Percentiles rank a stretch among this genome's conserved stretches.
phyloP scores from a whole-genome alignment of 768 basidiomycete species.

The Ramaria rubella region DNA sequence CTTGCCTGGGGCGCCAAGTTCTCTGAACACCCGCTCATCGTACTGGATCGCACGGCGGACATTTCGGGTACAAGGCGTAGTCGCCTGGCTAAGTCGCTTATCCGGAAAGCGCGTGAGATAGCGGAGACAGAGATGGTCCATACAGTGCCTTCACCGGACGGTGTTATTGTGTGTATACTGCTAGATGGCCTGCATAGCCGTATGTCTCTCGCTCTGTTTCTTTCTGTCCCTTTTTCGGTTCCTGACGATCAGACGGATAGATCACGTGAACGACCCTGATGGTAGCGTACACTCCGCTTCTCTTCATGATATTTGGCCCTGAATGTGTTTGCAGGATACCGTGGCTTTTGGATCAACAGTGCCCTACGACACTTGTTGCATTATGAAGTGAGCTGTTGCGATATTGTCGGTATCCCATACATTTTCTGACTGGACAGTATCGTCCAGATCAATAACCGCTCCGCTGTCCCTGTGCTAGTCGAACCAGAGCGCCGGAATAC shows the following conservation, averaged over 20 bases:
- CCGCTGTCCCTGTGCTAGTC: constrained; percentile 63
- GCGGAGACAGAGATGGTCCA: constrained; percentile 85
- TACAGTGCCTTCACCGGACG: constrained; percentile 69
- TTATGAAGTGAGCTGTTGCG: constrained; percentile 47
- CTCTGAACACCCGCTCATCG: constrained; percentile 81
- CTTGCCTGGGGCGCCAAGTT: constrained; percentile 92
- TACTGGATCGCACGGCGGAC: constrained; percentile 66
- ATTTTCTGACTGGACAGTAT: constrained; percentile 2
- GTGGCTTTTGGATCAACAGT: constrained; percentile 76
- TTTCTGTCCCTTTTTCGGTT: background rate
- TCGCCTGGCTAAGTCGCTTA: constrained; percentile 66
- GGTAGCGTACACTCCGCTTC: constrained; percentile 35
- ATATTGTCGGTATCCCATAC: background rate
- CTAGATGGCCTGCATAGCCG: constrained; percentile 84
- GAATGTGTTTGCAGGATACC: constrained; percentile 50
- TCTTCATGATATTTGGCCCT: constrained; percentile 12
- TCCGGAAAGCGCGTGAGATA: constrained; percentile 77
- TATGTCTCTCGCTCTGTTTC: constrained; percentile 42
- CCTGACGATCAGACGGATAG: constrained; percentile 37
- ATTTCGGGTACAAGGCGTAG: constrained; percentile 50
- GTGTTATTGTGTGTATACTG: constrained; percentile 74
- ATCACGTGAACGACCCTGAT: constrained; percentile 64
- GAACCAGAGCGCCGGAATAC: constrained; percentile 73
- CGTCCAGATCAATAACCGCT: constrained; percentile 74
- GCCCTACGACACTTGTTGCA: constrained; percentile 75